Evolutionary conservation across 345 rosid genomes (phyloP), one percentile per base, ranked within the genome.

Genomic region (Pelargonium nanum): DNA sequence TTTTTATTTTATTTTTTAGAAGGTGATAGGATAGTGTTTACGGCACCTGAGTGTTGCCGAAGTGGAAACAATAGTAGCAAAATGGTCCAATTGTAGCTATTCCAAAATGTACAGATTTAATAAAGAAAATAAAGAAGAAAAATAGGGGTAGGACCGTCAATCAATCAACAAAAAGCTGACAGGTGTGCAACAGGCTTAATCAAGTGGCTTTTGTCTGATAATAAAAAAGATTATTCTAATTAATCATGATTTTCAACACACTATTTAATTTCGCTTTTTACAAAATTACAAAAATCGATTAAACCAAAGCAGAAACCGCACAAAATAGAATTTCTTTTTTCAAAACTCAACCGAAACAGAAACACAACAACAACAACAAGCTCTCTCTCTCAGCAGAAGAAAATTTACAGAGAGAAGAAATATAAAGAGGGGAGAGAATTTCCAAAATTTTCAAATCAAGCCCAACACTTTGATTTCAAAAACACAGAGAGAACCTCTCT

Each of bases 241-340:
- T 40, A 40, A 40, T 40, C 48, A 40, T 12, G 48, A 40, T 40
- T 40, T 40, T 17, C 48, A 40, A 40, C 16, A 40, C 21, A 16
- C 40, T 1, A 0, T 5, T 60, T 57, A 56, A 64, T 68, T 63
- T 52, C 70, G 25, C 45, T 59, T 64, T 19, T 20, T 1, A 44
- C n/a, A 51, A 6, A n/a, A 28, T 52, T 34, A 64, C 45, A 9
- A 51, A 44, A 59, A 55, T 5, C 32, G 50, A 32, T 26, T 13
- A n/a, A 68, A 48, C 28, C 4, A 40, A 17, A 55, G 22, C 57
- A 60, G 58, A 72, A 21, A 23, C 32, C 24, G 25, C 8, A 5
- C 32, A 19, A 50, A 34, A 24, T 57, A 48, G 56, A 24, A 10
- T 28, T 28, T 28, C 7, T 28, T 3, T 28, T 28, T 28, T 7